Percentiles rank a stretch among this genome's conserved stretches.
Conservation (phyloP, 2,329 filamentous ascomycete species). For the Microdochium paspali region DNA sequence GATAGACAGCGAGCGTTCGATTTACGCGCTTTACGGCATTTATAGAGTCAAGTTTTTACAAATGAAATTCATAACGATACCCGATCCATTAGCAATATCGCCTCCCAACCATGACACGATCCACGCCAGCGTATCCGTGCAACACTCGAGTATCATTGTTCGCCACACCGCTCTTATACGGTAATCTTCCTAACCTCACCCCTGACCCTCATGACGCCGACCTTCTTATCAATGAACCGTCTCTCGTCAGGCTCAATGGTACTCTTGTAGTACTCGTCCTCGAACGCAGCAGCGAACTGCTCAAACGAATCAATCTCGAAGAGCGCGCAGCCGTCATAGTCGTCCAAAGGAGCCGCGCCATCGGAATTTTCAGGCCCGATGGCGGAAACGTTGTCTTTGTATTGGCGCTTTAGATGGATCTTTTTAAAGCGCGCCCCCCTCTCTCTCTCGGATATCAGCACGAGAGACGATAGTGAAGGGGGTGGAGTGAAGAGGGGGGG, state of each 20-base stretch:
- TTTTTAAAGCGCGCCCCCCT: constrained; percentile 1
- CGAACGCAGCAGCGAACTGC: constrained; percentile 15
- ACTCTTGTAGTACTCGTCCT: constrained; percentile 18
- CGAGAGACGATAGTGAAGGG: neutral
- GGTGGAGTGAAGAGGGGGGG: neutral
- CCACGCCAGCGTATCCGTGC: neutral
- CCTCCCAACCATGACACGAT: neutral
- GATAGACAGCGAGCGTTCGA: constrained; percentile 23
- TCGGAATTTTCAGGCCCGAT: constrained; percentile 6
- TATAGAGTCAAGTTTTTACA: no score
- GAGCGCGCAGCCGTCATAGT: constrained; percentile 20
- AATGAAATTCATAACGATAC: no score
- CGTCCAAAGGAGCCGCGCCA: constrained; percentile 6
- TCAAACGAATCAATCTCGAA: constrained; percentile 18
- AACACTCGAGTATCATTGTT: neutral
- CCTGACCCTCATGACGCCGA: constrained; percentile 10
- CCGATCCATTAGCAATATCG: no score
- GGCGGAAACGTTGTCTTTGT: constrained; percentile 10
- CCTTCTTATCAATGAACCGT: constrained; percentile 18
- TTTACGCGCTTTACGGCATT: no score
- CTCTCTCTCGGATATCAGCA: no score
- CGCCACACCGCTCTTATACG: neutral
- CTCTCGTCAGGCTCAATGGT: constrained; percentile 19
- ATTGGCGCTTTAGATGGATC: constrained; percentile 14
- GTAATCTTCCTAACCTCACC: constrained; percentile 10